Evolutionary conservation across 164 flowering plant species (phyloP), one percentile per base, ranked within the genome.

Genomic region (Macadamia tetraphylla): DNA sequence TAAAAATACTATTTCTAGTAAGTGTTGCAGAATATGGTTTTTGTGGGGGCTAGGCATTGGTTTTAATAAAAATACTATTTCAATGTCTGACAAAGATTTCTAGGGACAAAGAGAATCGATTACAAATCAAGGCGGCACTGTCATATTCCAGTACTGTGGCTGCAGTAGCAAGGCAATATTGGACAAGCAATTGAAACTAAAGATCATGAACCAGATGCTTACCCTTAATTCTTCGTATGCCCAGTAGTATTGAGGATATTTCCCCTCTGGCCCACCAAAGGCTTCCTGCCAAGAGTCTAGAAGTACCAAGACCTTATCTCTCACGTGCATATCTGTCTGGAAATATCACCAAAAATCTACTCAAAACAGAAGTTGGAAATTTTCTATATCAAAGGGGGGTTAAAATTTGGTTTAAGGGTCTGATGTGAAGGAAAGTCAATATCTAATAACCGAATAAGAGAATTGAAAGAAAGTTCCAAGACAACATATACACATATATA

Each of bases 251-350:
- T 89, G 92, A 67, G 92, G 85, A 77, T 87, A 63, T 68, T 81
- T 89, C 65, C 90, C 90, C 62, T 85, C 83, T 62, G 86, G 79
- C 1, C 92, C 95, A 73, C 92, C 88, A 76, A 89, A 89, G 60
- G 92, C 95, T 72, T 86, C 87, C 71, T 89, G 84, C 95, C 95
- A 89, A 55, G 92, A 79, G 64, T 82, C 92, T 40, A 89, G 71
- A 75, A 89, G 71, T 8, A 67, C 74, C 79, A 89, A 69, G n/a
- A 87, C 78, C 73, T 82, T 86, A 49, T 87, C 86, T 64, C 91
- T 82, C 52, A 89, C 90, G 43, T 77, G 82, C 84, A 80, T 77
- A 62, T 87, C 90, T n/a, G 83, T 70, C 92, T 89, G 83, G 76
- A 65, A 71, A 68, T 18, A 23, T 11, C 12, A 30, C 23, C 60